These are phyloP conservation scores for Schrenkiella parvula DNA, from an alignment of 345 rosid species.

Conservation along the genomic window DNA sequence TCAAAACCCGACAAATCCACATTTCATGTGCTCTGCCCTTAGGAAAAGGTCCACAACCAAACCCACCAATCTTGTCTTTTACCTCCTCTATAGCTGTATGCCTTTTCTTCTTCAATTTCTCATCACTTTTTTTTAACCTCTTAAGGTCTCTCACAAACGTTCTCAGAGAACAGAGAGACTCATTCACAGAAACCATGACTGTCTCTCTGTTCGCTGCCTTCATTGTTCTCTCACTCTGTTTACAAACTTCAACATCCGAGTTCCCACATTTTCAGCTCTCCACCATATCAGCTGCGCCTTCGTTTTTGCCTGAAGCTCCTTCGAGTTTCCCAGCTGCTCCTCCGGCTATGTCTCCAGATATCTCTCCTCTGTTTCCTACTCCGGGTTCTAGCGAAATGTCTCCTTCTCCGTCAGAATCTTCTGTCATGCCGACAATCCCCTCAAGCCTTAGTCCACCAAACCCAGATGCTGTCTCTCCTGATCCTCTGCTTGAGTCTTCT, in stretches of 20 bases:
- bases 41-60: conserved; percentile 31
- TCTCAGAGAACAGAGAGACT: background rate
- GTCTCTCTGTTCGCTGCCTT: conserved; percentile 4
- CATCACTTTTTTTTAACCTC: background rate
- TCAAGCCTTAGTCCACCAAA: conserved; percentile 83
- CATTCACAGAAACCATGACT: background rate
- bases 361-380: conserved; percentile 51
- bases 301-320: conserved; percentile 46
- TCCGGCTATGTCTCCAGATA: conserved; percentile 54
- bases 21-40: conserved; percentile 35
- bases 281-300: conserved; percentile 54
- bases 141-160: conserved; percentile 15
- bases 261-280: conserved; percentile 16
- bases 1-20: conserved; percentile 31
- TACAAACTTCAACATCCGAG: conserved; percentile 26
- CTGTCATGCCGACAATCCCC: conserved; percentile 59
- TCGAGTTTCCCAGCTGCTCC: conserved; percentile 38
- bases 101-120: background rate
- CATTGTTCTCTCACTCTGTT: conserved; percentile 15
- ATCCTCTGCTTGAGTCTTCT: conserved; percentile 35
- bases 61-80: conserved; percentile 37
- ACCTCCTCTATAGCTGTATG: conserved; percentile 29
- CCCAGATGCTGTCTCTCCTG: conserved; percentile 51
- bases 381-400: conserved; percentile 39
- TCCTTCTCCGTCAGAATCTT: conserved; percentile 51